Evolutionary conservation across 108 stramenopile genomes (phyloP), one percentile per base, ranked within the genome.

Genomic region (Cyclostephanos invisitatus): DNA sequence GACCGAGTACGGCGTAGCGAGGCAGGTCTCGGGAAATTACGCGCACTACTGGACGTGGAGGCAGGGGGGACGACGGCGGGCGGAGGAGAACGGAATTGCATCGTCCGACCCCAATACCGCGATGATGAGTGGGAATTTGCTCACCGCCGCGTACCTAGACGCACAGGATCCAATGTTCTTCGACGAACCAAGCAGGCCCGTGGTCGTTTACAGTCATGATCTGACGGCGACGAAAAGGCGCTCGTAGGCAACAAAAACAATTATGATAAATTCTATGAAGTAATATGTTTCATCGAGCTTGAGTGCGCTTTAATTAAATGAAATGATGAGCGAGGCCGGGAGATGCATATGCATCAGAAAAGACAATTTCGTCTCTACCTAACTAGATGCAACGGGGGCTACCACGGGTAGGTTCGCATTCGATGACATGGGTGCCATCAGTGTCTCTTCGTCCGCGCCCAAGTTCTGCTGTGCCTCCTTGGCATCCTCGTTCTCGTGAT

Each of bases 21-120:
- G 92, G 61, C 89, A 93, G 75, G 92, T 86, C 2, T 70, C 62
- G 24, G 84, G 84, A 5, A 90, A 90, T 50, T 90, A 90, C 67
- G 92, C 83, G 8, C 89, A 90, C 56, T 93, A 89, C 66, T 90
- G 82, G 81, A 93, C 92, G 9, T 93, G 89, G 89, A 75, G n/a
- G n/a, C n/a, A 67, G 58, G 59, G 35, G 60, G 53, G 53, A 11
- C 22, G 22, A 25, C 7, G 2, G 11, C 2, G 27, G 35, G 15
- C 7, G 8, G 22, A 37, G 8, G 7, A 53, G n/a, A 10, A 32
- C 7, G 56, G 75, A 63, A 32, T n/a, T n/a, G n/a, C n/a, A n/a
- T n/a, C n/a, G 48, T 20, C 29, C 49, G 21, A 71, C 38, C 3
- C 35, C 60, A 21, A 28, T 47, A n/a, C n/a, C 35, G 46, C 49